A percentile compares a stretch with the other conserved stretches of the same genome.
These are phyloP conservation scores for Phanerochaete carnosa DNA, from an alignment of 768 basidiomycete genomes.

Conservation along the genomic window DNA sequence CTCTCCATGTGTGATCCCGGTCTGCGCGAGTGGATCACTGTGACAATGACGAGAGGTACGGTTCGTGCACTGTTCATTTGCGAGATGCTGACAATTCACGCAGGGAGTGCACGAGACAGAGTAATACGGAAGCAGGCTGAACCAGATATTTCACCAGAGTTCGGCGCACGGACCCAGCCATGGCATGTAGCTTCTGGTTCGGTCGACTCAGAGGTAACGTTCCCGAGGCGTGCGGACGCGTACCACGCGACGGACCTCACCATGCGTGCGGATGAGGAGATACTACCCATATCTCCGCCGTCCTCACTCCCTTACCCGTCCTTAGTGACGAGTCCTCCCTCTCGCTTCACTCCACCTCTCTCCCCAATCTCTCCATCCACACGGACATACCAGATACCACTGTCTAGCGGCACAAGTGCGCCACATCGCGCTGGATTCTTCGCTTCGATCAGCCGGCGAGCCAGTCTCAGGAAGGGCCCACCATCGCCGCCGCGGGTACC, in stretches of 20 bases:
- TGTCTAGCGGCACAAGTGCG: slow-evolving; percentile 36
- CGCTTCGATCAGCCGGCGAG: slow-evolving; percentile 68
- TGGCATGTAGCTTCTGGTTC: slow-evolving; percentile 72
- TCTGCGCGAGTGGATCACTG: slow-evolving; percentile 69
- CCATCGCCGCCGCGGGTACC: slow-evolving; percentile 33
- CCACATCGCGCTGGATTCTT: slow-evolving; percentile 59
- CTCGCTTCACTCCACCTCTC: slow-evolving; percentile 31
- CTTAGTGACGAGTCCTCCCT: slow-evolving; percentile 40
- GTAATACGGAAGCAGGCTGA: background rate
- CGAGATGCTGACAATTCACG: background rate
- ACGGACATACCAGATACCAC: slow-evolving; percentile 19
- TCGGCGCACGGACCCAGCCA: slow-evolving; percentile 36
- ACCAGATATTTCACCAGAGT: background rate
- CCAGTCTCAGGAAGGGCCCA: slow-evolving; percentile 47
- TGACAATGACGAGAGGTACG: slow-evolving; percentile 55
- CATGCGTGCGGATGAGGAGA: slow-evolving; percentile 39
- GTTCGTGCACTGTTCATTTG: background rate
- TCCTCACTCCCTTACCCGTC: slow-evolving; percentile 70
- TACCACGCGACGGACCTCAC: slow-evolving; percentile 75
- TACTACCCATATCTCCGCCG: slow-evolving; percentile 53
- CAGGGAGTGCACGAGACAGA: background rate
- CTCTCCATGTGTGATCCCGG: slow-evolving; percentile 73
- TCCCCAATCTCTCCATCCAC: slow-evolving; percentile 39
- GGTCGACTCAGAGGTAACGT: slow-evolving; percentile 71
- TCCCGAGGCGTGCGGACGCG: slow-evolving; percentile 78